Evolutionary conservation across 805 yeast species (phyloP).

Genomic region (Yamadazyma sp.): DNA sequence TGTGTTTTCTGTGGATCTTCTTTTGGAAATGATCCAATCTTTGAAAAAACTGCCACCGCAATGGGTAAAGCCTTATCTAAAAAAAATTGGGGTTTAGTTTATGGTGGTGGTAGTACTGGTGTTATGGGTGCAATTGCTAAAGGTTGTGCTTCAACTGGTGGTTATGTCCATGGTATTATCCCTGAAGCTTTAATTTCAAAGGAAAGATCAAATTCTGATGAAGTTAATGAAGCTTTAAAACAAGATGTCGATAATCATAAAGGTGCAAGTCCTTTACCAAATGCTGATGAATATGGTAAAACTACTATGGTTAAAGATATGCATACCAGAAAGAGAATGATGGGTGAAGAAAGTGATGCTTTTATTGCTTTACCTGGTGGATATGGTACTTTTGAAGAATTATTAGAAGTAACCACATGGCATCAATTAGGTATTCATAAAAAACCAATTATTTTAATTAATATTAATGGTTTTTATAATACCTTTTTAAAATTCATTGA

Average conservation of each 20-base stretch:
- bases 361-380: conserved; percentile 93
- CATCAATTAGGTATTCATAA: conserved; percentile 81
- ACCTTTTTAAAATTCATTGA: conserved; percentile 59
- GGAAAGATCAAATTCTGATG: conserved; percentile 52
- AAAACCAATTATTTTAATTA: conserved; percentile 76
- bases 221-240: conserved; percentile 47
- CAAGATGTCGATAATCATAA: conserved; percentile 57
- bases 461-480: conserved; percentile 79
- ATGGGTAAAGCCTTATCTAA: conserved; percentile 60
- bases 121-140: conserved; percentile 76
- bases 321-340: conserved; percentile 84
- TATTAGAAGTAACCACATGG: conserved; percentile 91
- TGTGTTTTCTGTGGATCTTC: conserved; percentile 90
- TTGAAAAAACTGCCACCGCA: conserved; percentile 50
- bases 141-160: conserved; percentile 54
- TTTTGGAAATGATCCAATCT: conserved; percentile 55
- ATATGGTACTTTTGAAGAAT: conserved; percentile 84
- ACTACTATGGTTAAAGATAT: conserved; percentile 81
- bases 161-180: conserved; percentile 79
- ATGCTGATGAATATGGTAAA: conserved; percentile 60
- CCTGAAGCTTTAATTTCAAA: conserved; percentile 78
- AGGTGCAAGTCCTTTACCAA: conserved; percentile 65
- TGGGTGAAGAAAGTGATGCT: conserved; percentile 85
- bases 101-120: conserved; percentile 90
- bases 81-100: conserved; percentile 70